Conservation (phyloP, 176 grass and related monocot genomes). For the Aegilops longissima region DNA sequence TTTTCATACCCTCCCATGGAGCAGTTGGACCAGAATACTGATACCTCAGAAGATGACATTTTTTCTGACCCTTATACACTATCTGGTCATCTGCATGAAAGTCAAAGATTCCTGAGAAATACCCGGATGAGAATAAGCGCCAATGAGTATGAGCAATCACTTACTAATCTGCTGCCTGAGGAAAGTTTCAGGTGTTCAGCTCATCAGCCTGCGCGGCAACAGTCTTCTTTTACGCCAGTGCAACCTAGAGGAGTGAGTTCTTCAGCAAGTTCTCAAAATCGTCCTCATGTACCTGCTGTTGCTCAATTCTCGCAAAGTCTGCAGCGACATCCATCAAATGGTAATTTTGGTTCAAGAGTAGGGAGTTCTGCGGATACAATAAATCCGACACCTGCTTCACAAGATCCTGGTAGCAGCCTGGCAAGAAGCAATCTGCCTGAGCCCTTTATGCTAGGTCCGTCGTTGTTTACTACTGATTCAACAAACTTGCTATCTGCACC, state of each 20-base stretch:
- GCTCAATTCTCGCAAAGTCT: constrained; percentile 51
- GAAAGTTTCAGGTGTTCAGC: constrained; percentile 33
- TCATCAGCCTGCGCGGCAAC: constrained; percentile 23
- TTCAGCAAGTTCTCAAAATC: constrained; percentile 30
- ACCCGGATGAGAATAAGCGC: constrained; percentile 49
- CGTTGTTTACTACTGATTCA: constrained; percentile 42
- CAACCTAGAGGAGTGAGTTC: constrained; percentile 39
- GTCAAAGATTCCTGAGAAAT: constrained; percentile 35
- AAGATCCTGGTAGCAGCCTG: constrained; percentile 31
- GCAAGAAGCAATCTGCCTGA: constrained; percentile 34
- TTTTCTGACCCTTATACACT: constrained; percentile 38
- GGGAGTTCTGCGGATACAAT: constrained; percentile 28
- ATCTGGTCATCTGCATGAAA: constrained; percentile 29
- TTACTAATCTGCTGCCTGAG: constrained; percentile 38
- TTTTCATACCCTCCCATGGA: constrained; percentile 32
- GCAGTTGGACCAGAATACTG: constrained; percentile 25
- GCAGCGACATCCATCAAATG: constrained; percentile 21
- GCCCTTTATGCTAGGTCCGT: constrained; percentile 34
- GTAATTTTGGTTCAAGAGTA: constrained; percentile 32
- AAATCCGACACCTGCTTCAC: constrained; percentile 25
- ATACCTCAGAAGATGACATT: constrained; percentile 3
- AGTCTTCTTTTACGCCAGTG: constrained; percentile 46
- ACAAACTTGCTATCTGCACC: constrained; percentile 31
- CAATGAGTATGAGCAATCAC: constrained; percentile 41
- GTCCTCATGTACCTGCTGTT: constrained; percentile 40